Base-by-base conservation (phyloP, 805 yeast species). In the Saturnispora hagleri region DNA sequence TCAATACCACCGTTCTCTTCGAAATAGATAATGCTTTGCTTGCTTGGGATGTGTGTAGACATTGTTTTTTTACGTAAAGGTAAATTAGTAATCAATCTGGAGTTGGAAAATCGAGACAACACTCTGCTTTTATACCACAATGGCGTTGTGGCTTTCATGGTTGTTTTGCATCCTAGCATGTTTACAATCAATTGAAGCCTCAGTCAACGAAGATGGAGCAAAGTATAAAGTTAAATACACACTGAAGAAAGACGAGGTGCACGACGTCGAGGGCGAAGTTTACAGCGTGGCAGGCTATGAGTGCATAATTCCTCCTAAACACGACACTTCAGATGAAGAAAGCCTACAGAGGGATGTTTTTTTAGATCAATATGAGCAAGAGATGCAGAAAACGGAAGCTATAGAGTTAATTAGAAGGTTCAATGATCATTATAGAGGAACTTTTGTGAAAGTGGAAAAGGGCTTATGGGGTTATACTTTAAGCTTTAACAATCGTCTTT, bases 1-100 rank as follows among this genome's bases (percentile, higher is more conserved):
- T 81, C 88, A 15, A 75, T 73, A 3, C 76, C 82, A 38, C 89
- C 81, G 41, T 59, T 73, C 55, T 78, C 81, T 46, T 75, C 74
- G 60, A 82, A 67, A 18, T 76, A 64, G 26, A 81, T 63, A 1
- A 73, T 89, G 53, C 80, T 76, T 54, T 82, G 88, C 3, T 75
- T 73, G 20, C 61, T 55, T 49, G 89, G 88, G 53, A 80, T 67
- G 1, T 51, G 18, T 17, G 42, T 17, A 31, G 28, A 31, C 24
- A 48, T 42, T 5, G 51, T 27, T 42, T 35, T 53, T 36, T 52
- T 50, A 45, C 15, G 12, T 41, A 5, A 12, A 38, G 42, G 22
- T 18, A 20, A 38, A 41, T 22, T 41, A 41, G 44, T 41, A 41
- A 41, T 41, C 28, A 12, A 12, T 8, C 44, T 13, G 8, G 24